Percentiles rank a stretch among this genome's conserved stretches.
phyloP scores from a whole-genome alignment of 2,329 filamentous ascomycete species.

The Fusarium tjaetaba region DNA sequence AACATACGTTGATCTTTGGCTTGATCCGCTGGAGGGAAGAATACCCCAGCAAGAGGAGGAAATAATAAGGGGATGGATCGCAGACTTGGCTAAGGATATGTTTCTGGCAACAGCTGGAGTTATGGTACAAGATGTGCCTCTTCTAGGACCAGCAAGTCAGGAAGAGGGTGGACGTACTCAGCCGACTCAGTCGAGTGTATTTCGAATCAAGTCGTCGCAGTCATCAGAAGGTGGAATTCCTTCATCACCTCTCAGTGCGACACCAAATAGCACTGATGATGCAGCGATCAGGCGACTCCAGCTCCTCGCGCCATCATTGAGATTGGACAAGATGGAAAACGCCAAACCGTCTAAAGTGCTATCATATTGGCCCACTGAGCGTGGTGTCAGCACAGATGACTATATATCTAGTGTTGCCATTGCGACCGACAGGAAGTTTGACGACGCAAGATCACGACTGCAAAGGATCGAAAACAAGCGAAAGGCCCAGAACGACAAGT shows the following conservation, averaged over 20 bases:
- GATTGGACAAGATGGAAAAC: slow-evolving; percentile 38
- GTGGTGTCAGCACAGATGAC: slow-evolving; percentile 47
- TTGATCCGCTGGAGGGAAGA: slow-evolving; percentile 40
- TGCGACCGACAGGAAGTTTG: slow-evolving; percentile 50
- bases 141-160: slow-evolving; percentile 41
- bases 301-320: slow-evolving; percentile 48
- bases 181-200: slow-evolving; percentile 18
- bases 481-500: slow-evolving; percentile 49
- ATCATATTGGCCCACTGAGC: slow-evolving; percentile 53
- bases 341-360: slow-evolving; percentile 47
- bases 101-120: slow-evolving; percentile 50
- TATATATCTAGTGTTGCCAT: slow-evolving; percentile 54
- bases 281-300: slow-evolving; percentile 49
- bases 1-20: slow-evolving; percentile 47
- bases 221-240: slow-evolving; percentile 32
- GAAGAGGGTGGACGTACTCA: slow-evolving; percentile 16
- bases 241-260: slow-evolving; percentile 31
- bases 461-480: slow-evolving; percentile 48
- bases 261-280: slow-evolving; percentile 33
- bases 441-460: slow-evolving; percentile 48
- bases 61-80: slow-evolving; percentile 43
- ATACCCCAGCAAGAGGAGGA: slow-evolving; percentile 41
- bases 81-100: slow-evolving; percentile 48
- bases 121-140: slow-evolving; percentile 47
- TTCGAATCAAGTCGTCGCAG: slow-evolving; percentile 42